Evolutionary conservation across 768 basidiomycete genomes (phyloP).

Genomic region (Crassisporium funariophilum): DNA sequence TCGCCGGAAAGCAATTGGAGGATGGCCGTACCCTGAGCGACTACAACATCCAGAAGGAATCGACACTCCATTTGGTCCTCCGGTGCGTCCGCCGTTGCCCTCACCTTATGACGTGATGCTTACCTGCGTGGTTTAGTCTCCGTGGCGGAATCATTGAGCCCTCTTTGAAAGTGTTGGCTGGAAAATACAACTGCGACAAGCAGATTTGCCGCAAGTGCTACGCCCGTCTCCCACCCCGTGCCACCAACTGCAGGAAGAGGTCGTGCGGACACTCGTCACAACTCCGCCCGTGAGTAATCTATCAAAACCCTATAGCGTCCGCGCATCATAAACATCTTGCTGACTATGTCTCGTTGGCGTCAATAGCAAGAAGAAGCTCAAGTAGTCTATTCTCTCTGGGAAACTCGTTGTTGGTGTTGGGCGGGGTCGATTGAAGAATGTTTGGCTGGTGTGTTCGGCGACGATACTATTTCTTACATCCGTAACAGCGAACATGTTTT

Average conservation of each 20-base stretch:
- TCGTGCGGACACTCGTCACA: slow-evolving; percentile 89
- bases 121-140: slow-evolving; percentile 51
- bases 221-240: slow-evolving; percentile 97
- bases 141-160: slow-evolving; percentile 99
- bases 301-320: not conserved
- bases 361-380: slow-evolving; percentile 91
- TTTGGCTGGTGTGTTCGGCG: slow-evolving; percentile 12
- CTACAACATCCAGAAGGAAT: slow-evolving; percentile 99
- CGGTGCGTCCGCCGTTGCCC: slow-evolving; percentile 52
- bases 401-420: slow-evolving; percentile 10
- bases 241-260: slow-evolving; percentile 98
- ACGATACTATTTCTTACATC: too few species aligned
- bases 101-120: not conserved
- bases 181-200: slow-evolving; percentile 99
- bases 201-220: slow-evolving; percentile 99
- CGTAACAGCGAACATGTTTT: too few species aligned
- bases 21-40: slow-evolving; percentile 95
- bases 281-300: slow-evolving; percentile 78
- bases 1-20: slow-evolving; percentile 98
- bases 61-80: slow-evolving; percentile 95
- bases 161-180: slow-evolving; percentile 94
- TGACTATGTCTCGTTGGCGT: not conserved
- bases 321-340: too few species aligned
- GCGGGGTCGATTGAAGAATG: slow-evolving; percentile 10
- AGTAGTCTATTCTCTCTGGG: slow-evolving; percentile 53